These are phyloP conservation scores for Coemansia sp. DNA, from an alignment of 192 early-diverging fungal genomes.

Conservation along the genomic window DNA sequence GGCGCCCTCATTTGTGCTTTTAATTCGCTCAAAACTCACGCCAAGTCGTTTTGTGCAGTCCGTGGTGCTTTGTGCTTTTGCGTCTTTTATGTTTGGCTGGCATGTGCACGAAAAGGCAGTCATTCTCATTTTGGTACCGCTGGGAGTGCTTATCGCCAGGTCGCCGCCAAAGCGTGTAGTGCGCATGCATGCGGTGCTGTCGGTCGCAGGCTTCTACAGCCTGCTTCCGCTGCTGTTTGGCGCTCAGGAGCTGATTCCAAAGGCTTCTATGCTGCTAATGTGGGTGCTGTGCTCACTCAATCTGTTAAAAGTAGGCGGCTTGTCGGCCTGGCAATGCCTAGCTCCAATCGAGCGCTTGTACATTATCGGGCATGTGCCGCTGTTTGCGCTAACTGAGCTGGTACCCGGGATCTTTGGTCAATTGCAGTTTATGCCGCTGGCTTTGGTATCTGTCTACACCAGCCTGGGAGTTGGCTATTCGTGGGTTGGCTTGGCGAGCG, in stretches of 20 bases:
- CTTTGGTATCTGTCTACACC: slow-evolving; percentile 75
- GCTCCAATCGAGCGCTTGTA: slow-evolving; percentile 22
- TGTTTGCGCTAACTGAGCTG: slow-evolving; percentile 33
- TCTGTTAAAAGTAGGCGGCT: slow-evolving; percentile 18
- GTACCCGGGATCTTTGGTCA: slow-evolving; percentile 38
- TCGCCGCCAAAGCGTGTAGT: slow-evolving; percentile 26
- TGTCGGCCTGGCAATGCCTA: slow-evolving; percentile 38
- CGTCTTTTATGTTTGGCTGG: slow-evolving; percentile 94
- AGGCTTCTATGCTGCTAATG: slow-evolving; percentile 19
- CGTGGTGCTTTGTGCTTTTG: slow-evolving; percentile 76
- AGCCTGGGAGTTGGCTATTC: slow-evolving; percentile 72
- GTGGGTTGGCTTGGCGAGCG: background rate
- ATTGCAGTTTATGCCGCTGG: slow-evolving; percentile 77
- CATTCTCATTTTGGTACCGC: slow-evolving; percentile 62
- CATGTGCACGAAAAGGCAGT: slow-evolving; percentile 99
- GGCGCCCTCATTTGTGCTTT: slow-evolving; percentile 38
- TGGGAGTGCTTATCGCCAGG: slow-evolving; percentile 33
- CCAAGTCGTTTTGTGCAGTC: slow-evolving; percentile 63
- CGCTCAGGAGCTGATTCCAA: slow-evolving; percentile 38
- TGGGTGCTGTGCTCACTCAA: slow-evolving; percentile 35
- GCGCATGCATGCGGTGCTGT: slow-evolving; percentile 42
- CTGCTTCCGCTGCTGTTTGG: slow-evolving; percentile 54
- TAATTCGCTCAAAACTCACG: slow-evolving; percentile 42
- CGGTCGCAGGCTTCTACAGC: slow-evolving; percentile 44
- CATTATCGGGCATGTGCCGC: slow-evolving; percentile 24